Base-by-base conservation (phyloP, 1,284 basidiomycete species). In the Rhodotorula sp. region DNA sequence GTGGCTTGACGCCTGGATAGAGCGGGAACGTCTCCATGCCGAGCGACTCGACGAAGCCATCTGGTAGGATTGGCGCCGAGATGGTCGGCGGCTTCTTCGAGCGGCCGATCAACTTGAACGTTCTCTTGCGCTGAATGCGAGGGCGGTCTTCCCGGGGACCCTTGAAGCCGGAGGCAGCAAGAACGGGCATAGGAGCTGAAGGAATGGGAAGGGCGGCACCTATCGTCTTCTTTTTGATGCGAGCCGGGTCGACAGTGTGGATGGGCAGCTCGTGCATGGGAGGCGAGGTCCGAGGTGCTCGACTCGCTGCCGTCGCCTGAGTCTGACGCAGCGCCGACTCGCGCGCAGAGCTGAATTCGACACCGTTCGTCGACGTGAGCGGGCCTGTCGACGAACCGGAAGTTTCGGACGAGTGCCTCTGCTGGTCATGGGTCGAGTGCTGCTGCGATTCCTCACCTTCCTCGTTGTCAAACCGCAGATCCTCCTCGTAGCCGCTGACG, bases 31-130 rank as follows among this genome's bases (percentile, higher is more conserved):
- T 74, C 55, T 68, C 64, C 73, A 74, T 74, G 11, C 73, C 73
- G 53, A 74, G 71, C 36, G 73, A 68, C 48, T 73, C 66, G 64
- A 74, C 71, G 46, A 74, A 74, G 30, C 73, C 73, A 4, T 68
- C 62, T 8, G 73, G 73, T 4, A 74, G 56, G 64, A 74, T 74
- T 7, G 73, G 73, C 61, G 51, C 52, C 24, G 73, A 74, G 59
- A 74, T 74, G 11, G 46, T 39, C 0, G 68, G 68, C 13, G 49
- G 24, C 59, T 67, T 64, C 53, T 73, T 70, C 17, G 59, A n/a
- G 10, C 71, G 62, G 1, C 39, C 49, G 44, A 46, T 30, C 67
- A 59, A 64, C 47, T 63, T 68, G 29, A 53, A 63, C 39, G 69
- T 44, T 46, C 64, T 62, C 36, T 36, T 47, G 15, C 66, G 57